These are phyloP conservation scores for Cadophora luteo-olivacea DNA, from an alignment of 2,329 filamentous ascomycete species.

Conservation along the genomic window DNA sequence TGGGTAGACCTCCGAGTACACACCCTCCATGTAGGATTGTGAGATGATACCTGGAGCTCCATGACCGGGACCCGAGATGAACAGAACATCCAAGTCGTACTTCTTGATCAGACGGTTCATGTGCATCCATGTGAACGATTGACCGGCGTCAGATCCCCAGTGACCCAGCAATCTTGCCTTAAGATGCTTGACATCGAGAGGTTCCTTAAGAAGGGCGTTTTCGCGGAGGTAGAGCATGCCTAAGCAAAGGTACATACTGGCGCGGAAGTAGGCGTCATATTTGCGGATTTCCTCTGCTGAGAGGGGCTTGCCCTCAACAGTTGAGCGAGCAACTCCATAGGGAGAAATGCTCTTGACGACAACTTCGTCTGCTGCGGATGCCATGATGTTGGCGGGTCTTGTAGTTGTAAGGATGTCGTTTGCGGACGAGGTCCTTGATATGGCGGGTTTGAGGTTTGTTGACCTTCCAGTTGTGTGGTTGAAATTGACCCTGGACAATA, in stretches of 20 bases:
- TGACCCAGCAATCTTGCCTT: slow-evolving; percentile 78
- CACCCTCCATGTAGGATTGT: slow-evolving; percentile 78
- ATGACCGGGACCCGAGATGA: slow-evolving; percentile 79
- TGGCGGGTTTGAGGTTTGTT: slow-evolving; percentile 9
- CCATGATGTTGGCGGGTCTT: slow-evolving; percentile 30
- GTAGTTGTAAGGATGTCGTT: slow-evolving; percentile 10
- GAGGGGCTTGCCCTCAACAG: slow-evolving; percentile 66
- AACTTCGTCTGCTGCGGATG: slow-evolving; percentile 39
- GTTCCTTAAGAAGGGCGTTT: slow-evolving; percentile 75
- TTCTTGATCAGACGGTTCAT: slow-evolving; percentile 85
- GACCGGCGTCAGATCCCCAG: slow-evolving; percentile 81
- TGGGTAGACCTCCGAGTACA: slow-evolving; percentile 79
- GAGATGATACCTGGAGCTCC: slow-evolving; percentile 79
- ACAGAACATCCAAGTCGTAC: slow-evolving; percentile 74
- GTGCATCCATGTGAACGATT: slow-evolving; percentile 83
- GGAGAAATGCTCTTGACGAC: slow-evolving; percentile 64
- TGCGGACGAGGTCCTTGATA: slow-evolving; percentile 12
- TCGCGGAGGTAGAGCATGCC: slow-evolving; percentile 82
- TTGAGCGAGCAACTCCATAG: slow-evolving; percentile 70
- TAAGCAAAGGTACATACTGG: slow-evolving; percentile 75
- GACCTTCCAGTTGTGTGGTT: slow-evolving; percentile 5
- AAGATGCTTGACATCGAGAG: slow-evolving; percentile 71
- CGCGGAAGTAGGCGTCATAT: slow-evolving; percentile 76
- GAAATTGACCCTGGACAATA: slow-evolving; percentile 11
- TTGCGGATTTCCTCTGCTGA: slow-evolving; percentile 69